These are phyloP conservation scores for Aspergillus calidoustus DNA, from an alignment of 2,329 filamentous ascomycete species.

Conservation along the genomic window DNA sequence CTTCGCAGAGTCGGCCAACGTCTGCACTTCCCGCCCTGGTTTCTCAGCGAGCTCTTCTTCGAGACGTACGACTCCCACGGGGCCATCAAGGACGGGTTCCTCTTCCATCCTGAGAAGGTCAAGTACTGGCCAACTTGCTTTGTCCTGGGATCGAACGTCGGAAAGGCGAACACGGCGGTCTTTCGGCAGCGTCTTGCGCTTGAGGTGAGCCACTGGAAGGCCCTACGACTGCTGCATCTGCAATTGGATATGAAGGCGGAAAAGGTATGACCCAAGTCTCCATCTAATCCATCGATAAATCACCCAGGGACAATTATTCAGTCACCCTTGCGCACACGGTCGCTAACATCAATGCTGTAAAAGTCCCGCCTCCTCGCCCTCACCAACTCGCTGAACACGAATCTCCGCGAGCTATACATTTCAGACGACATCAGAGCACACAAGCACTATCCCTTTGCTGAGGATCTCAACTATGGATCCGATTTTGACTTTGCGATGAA, in stretches of 20 bases:
- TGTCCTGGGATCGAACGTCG: background rate
- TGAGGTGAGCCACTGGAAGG: background rate
- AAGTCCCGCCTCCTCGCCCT: background rate
- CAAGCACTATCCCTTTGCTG: too few relatives aligned
- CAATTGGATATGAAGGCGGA: background rate
- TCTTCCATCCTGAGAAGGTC: background rate
- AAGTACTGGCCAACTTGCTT: background rate
- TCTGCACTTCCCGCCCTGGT: background rate
- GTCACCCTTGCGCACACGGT: too few relatives aligned
- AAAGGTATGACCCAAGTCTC: background rate
- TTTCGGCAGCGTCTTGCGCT: background rate
- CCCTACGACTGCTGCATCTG: background rate
- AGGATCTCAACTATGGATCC: background rate
- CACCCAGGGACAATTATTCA: too few relatives aligned
- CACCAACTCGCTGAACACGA: background rate
- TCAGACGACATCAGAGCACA: background rate
- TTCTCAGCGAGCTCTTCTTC: background rate
- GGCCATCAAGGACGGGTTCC: background rate
- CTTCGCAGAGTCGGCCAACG: background rate
- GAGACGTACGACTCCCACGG: background rate
- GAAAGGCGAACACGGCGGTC: background rate
- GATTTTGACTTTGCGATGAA: background rate
- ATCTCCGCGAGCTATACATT: background rate
- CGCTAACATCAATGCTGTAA: too few relatives aligned
- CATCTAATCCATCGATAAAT: too few relatives aligned